Percentiles rank a stretch among this genome's conserved stretches.
These are phyloP conservation scores for Monosporozyma servazzii DNA, from an alignment of 805 yeast genomes.

Conservation along the genomic window DNA sequence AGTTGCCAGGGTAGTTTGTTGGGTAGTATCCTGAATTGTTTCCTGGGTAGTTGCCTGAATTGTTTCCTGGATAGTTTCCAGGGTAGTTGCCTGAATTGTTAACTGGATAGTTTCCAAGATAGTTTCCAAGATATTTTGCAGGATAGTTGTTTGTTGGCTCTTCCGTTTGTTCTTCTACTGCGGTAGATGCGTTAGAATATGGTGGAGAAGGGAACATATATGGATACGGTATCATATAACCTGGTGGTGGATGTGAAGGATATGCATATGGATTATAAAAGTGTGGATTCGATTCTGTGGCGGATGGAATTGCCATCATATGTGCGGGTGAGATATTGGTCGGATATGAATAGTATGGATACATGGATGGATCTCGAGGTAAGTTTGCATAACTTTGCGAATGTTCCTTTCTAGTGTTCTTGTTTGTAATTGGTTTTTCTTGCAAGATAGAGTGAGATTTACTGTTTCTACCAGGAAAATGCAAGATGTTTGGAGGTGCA, in stretches of 20 bases:
- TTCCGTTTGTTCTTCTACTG: background rate
- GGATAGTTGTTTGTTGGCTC: background rate
- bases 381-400: too few relatives aligned
- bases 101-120: background rate
- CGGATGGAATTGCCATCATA: background rate
- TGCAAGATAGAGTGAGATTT: background rate
- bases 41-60: background rate
- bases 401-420: too few relatives aligned
- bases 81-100: background rate
- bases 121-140: background rate
- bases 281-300: background rate
- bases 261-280: background rate
- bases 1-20: background rate
- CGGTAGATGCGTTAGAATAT: background rate
- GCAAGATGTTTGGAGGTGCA: constrained; percentile 21
- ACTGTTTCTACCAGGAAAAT: constrained; percentile 8
- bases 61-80: background rate
- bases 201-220: constrained; percentile 1
- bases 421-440: background rate
- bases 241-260: background rate
- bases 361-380: background rate
- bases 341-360: background rate
- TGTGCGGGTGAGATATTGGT: background rate
- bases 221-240: constrained; percentile 7
- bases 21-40: background rate